Conservation (phyloP, 2,329 filamentous ascomycete genomes). For the Aspergillus persii region DNA sequence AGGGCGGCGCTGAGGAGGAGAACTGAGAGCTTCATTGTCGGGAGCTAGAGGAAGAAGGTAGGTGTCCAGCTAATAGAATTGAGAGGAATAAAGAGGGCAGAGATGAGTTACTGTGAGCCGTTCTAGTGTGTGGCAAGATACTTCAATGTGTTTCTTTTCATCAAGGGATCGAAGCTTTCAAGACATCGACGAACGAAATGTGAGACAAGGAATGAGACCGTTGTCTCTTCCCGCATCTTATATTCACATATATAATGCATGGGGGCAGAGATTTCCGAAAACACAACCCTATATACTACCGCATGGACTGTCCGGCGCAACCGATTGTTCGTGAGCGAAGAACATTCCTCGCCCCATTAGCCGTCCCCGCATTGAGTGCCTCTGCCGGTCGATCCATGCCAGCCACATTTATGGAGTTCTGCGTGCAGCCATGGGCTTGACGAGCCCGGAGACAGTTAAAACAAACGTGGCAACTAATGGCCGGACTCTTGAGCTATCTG, state of each 20-base stretch:
- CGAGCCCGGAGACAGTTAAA: background rate
- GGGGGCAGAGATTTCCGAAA: background rate
- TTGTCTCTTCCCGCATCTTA: background rate
- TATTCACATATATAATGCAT: background rate
- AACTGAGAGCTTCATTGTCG: conserved; percentile 8
- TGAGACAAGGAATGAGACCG: background rate
- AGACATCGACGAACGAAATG: background rate
- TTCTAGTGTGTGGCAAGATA: background rate
- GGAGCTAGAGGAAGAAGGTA: background rate
- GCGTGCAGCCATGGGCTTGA: background rate
- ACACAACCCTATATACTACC: background rate
- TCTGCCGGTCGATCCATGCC: background rate
- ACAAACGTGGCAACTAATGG: background rate
- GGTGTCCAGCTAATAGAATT: background rate
- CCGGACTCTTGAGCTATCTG: background rate
- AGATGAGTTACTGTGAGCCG: background rate
- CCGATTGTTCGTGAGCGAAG: too few relatives aligned
- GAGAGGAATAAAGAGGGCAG: background rate
- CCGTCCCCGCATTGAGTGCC: background rate
- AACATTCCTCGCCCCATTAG: too few relatives aligned
- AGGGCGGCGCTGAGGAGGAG: conserved; percentile 1
- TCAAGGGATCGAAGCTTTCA: background rate
- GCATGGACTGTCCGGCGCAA: too few relatives aligned
- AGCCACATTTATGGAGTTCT: background rate
- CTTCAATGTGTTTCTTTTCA: background rate